Conservation (phyloP, 2,329 filamentous ascomycete genomes). For the Pseudonectria foliicola region DNA sequence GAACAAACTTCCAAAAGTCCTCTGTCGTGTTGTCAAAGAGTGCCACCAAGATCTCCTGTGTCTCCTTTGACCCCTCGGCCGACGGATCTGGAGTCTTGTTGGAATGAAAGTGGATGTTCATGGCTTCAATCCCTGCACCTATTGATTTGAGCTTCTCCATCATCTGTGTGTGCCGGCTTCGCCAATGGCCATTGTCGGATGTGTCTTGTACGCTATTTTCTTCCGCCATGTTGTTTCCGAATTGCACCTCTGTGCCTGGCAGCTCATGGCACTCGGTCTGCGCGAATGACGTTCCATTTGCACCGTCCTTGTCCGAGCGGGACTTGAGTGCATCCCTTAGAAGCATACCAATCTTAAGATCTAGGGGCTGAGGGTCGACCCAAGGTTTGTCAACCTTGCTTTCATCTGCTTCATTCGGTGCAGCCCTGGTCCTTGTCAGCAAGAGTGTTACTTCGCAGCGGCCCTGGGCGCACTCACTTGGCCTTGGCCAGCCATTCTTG, state of each 20-base stretch:
- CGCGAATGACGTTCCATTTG: background rate
- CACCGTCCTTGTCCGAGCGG: background rate
- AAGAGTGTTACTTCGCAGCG: too few relatives aligned
- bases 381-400: too few relatives aligned
- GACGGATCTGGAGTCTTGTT: background rate
- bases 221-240: too few relatives aligned
- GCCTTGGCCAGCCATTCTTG: constrained; percentile 2
- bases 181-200: too few relatives aligned
- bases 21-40: background rate
- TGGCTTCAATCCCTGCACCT: constrained; percentile 1
- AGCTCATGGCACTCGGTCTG: too few relatives aligned
- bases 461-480: constrained; percentile 1
- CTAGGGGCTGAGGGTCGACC: too few relatives aligned
- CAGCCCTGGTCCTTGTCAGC: too few relatives aligned
- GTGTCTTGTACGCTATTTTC: too few relatives aligned
- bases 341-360: too few relatives aligned
- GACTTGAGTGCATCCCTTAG: too few relatives aligned
- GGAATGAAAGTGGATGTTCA: constrained; percentile 2
- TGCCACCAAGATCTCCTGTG: background rate
- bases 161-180: background rate
- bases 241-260: too few relatives aligned
- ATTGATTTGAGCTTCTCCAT: constrained; percentile 2
- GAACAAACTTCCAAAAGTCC: constrained; percentile 1
- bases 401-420: too few relatives aligned
- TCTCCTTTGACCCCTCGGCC: background rate